These are phyloP conservation scores for Yarrowia divulgata DNA, from an alignment of 805 yeast species.

Conservation along the genomic window DNA sequence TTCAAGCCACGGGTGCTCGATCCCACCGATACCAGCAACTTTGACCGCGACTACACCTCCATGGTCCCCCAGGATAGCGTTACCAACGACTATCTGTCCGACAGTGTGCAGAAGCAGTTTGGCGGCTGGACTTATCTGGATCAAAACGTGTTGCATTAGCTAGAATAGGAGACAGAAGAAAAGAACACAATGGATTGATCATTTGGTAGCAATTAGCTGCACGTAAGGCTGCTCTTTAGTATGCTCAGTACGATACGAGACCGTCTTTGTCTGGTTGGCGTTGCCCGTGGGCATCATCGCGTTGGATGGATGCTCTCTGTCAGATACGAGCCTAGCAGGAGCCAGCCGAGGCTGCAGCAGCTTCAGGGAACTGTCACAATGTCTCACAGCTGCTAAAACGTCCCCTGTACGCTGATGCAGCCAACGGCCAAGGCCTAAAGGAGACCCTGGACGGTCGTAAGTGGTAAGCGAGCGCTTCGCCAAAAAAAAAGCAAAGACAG, in stretches of 20 bases:
- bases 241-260: neutral
- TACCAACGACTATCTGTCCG: slow-evolving; percentile 91
- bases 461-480: too few species aligned
- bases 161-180: neutral
- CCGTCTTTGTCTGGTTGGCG: too few species aligned
- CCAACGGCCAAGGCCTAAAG: slow-evolving; percentile 1
- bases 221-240: too few species aligned
- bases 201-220: too few species aligned
- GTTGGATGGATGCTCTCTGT: neutral
- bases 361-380: slow-evolving; percentile 5
- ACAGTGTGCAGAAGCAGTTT: slow-evolving; percentile 93
- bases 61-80: slow-evolving; percentile 96
- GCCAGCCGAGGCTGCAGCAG: slow-evolving; percentile 1
- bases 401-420: slow-evolving; percentile 6
- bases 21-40: slow-evolving; percentile 85
- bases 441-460: neutral
- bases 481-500: too few species aligned
- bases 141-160: slow-evolving; percentile 29
- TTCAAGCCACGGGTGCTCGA: slow-evolving; percentile 92
- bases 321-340: neutral
- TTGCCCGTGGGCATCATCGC: too few species aligned
- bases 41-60: slow-evolving; percentile 83
- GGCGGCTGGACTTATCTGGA: slow-evolving; percentile 94
- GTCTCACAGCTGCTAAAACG: neutral
- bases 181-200: neutral